Evolutionary conservation across 176 grass and related monocot species (phyloP).

Genomic region (Ensete glaucum): DNA sequence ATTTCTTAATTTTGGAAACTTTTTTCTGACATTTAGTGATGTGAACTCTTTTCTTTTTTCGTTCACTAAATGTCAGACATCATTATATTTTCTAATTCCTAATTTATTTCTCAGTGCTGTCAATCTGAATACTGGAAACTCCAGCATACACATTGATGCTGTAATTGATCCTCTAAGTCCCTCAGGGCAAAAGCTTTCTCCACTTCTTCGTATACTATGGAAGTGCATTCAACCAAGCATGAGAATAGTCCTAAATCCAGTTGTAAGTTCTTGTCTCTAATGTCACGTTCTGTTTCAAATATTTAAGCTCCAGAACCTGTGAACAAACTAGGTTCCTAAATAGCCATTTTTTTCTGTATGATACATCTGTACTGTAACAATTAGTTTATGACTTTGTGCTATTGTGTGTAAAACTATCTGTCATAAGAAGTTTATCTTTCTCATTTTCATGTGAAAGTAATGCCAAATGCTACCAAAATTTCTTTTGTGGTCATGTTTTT

Average conservation of each 20-base stretch:
- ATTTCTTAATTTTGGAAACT: background rate
- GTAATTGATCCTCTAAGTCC: slow-evolving; percentile 95
- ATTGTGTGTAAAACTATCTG: background rate
- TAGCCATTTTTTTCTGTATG: background rate
- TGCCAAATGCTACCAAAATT: background rate
- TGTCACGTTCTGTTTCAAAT: slow-evolving; percentile 14
- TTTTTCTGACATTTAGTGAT: background rate
- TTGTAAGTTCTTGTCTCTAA: slow-evolving; percentile 50
- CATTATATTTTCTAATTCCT: slow-evolving; percentile 1
- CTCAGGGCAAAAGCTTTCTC: slow-evolving; percentile 75
- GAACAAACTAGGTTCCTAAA: background rate
- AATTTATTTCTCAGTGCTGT: slow-evolving; percentile 53
- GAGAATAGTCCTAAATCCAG: slow-evolving; percentile 97
- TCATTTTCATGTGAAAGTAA: background rate
- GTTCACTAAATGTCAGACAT: background rate
- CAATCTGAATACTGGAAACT: slow-evolving; percentile 62
- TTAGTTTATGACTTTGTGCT: background rate
- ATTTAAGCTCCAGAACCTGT: background rate
- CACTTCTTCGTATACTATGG: slow-evolving; percentile 70
- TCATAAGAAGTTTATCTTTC: background rate
- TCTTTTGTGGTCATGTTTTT: background rate
- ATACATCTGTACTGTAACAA: background rate
- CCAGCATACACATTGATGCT: slow-evolving; percentile 91
- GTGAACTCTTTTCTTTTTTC: background rate
- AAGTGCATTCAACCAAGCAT: slow-evolving; percentile 81